Base-by-base conservation (phyloP, 2,329 filamentous ascomycete species). In the Monosporascus ibericus region DNA sequence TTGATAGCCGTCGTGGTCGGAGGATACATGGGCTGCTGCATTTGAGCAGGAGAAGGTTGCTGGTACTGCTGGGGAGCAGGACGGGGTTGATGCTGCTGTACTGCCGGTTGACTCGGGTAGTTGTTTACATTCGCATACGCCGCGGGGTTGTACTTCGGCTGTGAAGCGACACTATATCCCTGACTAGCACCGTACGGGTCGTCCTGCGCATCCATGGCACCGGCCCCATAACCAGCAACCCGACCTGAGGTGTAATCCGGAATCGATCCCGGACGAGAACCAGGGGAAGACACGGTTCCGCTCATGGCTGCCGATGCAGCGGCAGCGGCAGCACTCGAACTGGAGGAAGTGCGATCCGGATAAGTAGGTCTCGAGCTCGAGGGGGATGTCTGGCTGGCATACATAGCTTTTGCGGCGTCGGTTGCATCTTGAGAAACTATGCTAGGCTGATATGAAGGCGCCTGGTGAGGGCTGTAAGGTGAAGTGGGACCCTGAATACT, bases 121-220 rank as follows among this genome's bases (percentile, higher is more conserved):
- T 69, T 75, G 62, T 74, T 78, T 60, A 83, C 79, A 63, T 78
- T 82, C 54, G 85, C 87, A 67, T 92, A 94, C 57, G 86, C 86
- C 24, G 82, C 83, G 27, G 89, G 89, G 66, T 94, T 89, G 67
- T 94, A 94, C 60, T 82, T 83, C 40, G 83, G 75, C 59, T 86
- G 82, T 56, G 65, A 61, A 42, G 64, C 63, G 27, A 60, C 51
- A 50, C 60, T 63, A 49, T 68, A 67, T n/a, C 51, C 57, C 42
- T 60, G 60, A 30, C 54, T 53, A 6, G 56, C 54, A 34, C 60
- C 57, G 48, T 67, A 69, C 34, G 59, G 60, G 48, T 68, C 67
- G 18, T 69, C 63, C 30, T 61, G 63, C 37, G 63, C 37, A 46
- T 68, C 65, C 48, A 62, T 44, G 7, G 58, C 39, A 7, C 62